Evolutionary conservation across 805 yeast species (phyloP).

Genomic region (Saturnispora sekii): DNA sequence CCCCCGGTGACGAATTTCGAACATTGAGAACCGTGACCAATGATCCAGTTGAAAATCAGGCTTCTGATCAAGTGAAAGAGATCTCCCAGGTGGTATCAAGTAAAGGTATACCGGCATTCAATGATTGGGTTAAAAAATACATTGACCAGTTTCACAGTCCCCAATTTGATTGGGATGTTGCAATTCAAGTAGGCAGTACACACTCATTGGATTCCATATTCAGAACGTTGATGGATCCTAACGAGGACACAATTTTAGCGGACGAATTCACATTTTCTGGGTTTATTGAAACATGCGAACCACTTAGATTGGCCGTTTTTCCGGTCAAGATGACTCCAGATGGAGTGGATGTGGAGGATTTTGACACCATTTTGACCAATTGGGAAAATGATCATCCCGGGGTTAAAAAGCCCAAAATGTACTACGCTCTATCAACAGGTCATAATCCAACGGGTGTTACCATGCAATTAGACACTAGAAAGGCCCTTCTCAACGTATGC

Average conservation of each 20-base stretch:
- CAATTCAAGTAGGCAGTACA: conserved; percentile 79
- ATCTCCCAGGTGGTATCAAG: conserved; percentile 43
- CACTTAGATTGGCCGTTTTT: conserved; percentile 56
- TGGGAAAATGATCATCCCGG: conserved; percentile 49
- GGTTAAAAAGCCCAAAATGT: conserved; percentile 41
- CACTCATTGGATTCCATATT: conserved; percentile 77
- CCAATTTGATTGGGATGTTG: conserved; percentile 59
- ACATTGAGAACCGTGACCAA: conserved; percentile 29
- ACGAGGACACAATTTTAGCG: conserved; percentile 62
- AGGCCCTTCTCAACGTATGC: conserved; percentile 48
- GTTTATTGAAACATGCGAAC: conserved; percentile 71
- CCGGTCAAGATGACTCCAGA: conserved; percentile 72
- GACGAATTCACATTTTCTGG: conserved; percentile 82
- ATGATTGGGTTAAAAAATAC: conserved; percentile 34
- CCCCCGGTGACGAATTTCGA: conserved; percentile 36
- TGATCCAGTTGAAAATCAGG: conserved; percentile 12
- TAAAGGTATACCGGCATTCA: conserved; percentile 36
- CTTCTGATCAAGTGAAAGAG: conserved; percentile 28
- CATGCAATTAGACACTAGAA: conserved; percentile 47
- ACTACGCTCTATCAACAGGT: conserved; percentile 70
- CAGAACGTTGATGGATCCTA: conserved; percentile 66
- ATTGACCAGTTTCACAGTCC: conserved; percentile 34
- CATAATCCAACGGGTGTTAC: conserved; percentile 84
- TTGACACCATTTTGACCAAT: conserved; percentile 49
- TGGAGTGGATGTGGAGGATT: conserved; percentile 68